Evolutionary conservation across 2,329 filamentous ascomycete species (phyloP).

Genomic region (Cordyceps farinosa): DNA sequence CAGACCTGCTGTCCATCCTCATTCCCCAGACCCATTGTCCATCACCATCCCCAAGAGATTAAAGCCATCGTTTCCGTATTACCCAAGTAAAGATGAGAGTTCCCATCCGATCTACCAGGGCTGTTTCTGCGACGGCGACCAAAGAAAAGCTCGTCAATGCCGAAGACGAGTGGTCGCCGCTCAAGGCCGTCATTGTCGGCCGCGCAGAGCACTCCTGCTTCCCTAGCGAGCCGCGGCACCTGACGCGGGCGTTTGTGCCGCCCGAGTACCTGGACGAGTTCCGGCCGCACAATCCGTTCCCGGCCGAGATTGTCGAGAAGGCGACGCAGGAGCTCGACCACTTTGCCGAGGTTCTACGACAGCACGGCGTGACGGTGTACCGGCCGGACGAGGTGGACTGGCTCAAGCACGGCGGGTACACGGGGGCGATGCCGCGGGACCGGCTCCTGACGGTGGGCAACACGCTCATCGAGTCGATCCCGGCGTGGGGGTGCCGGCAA

Average conservation of each 20-base stretch:
- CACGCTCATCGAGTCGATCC: conserved; percentile 31
- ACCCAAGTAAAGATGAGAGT: neutral
- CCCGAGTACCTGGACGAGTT: conserved; percentile 18
- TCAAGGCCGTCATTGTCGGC: conserved; percentile 27
- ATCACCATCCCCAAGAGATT: too few species aligned
- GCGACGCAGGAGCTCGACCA: conserved; percentile 26
- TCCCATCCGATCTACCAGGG: neutral
- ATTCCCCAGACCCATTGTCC: neutral
- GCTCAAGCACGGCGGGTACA: conserved; percentile 29
- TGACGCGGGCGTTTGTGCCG: conserved; percentile 25
- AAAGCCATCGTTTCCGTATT: neutral
- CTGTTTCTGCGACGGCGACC: neutral
- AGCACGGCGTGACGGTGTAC: conserved; percentile 26
- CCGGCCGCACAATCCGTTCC: conserved; percentile 23
- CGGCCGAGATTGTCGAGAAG: conserved; percentile 23
- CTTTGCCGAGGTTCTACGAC: conserved; percentile 24
- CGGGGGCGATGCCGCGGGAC: conserved; percentile 33
- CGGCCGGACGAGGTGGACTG: conserved; percentile 24
- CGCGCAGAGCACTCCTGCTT: conserved; percentile 26
- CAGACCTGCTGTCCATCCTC: neutral
- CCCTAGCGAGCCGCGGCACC: conserved; percentile 24
- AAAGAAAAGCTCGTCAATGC: conserved; percentile 4
- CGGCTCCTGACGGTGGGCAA: conserved; percentile 31
- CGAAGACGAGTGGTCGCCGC: conserved; percentile 28
- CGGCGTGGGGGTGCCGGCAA: conserved; percentile 28